Conservation (phyloP, 345 rosid genomes). For the Salix udensis region DNA sequence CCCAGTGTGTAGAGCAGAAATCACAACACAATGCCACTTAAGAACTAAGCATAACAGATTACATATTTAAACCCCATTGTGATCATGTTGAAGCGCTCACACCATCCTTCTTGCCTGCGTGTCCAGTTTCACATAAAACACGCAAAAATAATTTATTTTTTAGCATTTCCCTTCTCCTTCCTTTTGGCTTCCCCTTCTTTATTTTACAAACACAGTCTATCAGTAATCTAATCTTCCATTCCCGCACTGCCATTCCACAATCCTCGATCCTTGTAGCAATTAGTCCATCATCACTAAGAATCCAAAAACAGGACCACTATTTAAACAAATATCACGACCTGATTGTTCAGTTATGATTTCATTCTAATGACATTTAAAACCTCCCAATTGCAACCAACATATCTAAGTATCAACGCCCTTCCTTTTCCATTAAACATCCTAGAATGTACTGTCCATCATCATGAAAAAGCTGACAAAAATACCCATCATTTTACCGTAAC, state of each 20-base stretch:
- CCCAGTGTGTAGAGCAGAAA: not conserved
- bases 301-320: not conserved
- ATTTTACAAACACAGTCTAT: not conserved
- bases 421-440: too few species aligned
- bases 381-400: not conserved
- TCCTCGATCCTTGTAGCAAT: not conserved
- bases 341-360: not conserved
- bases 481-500: not conserved
- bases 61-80: not conserved
- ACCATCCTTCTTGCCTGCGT: not conserved
- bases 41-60: not conserved
- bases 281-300: not conserved
- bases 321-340: not conserved
- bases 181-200: not conserved
- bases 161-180: not conserved
- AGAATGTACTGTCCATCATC: not conserved
- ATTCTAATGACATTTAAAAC: not conserved
- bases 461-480: not conserved
- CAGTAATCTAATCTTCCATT: not conserved
- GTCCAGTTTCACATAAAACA: not conserved
- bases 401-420: not conserved
- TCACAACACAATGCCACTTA: not conserved
- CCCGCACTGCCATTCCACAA: not conserved
- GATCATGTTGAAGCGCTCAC: not conserved
- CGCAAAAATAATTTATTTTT: not conserved